Percentiles rank a stretch among this genome's conserved stretches.
phyloP scores from a whole-genome alignment of 2,329 filamentous ascomycete species.

The Rutstroemia sp. region DNA sequence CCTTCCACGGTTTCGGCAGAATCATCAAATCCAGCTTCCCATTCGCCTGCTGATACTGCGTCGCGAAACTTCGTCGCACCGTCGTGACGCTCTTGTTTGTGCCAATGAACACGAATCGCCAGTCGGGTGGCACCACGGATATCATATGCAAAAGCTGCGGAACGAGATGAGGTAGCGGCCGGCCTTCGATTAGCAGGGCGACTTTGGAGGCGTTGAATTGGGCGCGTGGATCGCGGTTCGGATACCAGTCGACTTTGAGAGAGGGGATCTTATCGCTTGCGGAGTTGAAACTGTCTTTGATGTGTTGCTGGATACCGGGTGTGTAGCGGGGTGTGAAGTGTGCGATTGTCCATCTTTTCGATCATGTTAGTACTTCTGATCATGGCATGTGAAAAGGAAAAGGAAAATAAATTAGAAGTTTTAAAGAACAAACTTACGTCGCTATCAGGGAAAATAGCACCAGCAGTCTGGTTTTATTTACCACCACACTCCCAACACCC shows the following conservation, averaged over 20 bases:
- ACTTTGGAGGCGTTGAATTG: constrained; percentile 37
- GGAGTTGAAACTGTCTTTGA: constrained; percentile 20
- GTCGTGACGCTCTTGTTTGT: constrained; percentile 35
- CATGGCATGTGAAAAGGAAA: background rate
- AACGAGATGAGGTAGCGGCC: constrained; percentile 41
- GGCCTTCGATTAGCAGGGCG: constrained; percentile 48
- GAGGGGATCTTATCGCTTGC: constrained; percentile 24
- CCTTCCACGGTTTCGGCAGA: constrained; percentile 14
- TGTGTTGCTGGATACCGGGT: constrained; percentile 34
- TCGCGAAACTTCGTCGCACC: constrained; percentile 38
- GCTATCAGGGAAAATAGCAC: constrained; percentile 20
- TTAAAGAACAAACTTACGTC: constrained; percentile 18
- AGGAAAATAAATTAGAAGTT: background rate
- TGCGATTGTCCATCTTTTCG: constrained; percentile 40
- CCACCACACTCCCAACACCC: constrained; percentile 18
- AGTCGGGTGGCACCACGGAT: constrained; percentile 48
- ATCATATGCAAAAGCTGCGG: constrained; percentile 51
- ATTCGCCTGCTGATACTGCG: constrained; percentile 40
- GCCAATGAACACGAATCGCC: constrained; percentile 51
- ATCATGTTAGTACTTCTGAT: background rate
- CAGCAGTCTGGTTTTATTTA: constrained; percentile 21
- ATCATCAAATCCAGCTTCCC: constrained; percentile 34
- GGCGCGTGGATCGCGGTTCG: constrained; percentile 19
- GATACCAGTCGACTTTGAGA: constrained; percentile 27
- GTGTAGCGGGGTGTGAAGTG: constrained; percentile 37